Conservation (phyloP, 1,284 basidiomycete species). For the Xanthoconium separans region DNA sequence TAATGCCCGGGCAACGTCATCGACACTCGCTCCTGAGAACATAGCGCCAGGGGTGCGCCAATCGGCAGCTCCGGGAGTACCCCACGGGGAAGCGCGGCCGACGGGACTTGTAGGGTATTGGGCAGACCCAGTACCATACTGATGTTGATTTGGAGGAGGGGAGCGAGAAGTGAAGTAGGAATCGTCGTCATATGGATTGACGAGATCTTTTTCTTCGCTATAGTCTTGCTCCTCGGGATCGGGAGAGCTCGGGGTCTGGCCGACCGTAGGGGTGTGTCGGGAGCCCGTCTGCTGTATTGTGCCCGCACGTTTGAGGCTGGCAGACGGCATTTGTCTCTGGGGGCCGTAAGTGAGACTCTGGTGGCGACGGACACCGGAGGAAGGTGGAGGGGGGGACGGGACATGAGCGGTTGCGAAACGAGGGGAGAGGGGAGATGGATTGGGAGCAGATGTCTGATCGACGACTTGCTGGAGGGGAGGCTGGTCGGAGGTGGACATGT, state of each 20-base stretch:
- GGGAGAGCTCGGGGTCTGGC: constrained; percentile 45
- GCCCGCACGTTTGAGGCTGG: constrained; percentile 67
- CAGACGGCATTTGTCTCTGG: constrained; percentile 43
- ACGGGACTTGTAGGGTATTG: constrained; percentile 61
- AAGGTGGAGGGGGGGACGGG: constrained; percentile 69
- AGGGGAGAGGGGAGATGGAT: constrained; percentile 60
- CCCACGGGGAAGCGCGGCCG: constrained; percentile 68
- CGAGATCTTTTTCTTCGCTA: constrained; percentile 50
- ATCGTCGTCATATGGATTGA: constrained; percentile 55
- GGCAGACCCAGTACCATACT: constrained; percentile 27
- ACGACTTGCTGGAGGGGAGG: constrained; percentile 49
- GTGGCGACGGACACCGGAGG: constrained; percentile 69
- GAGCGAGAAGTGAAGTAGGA: constrained; percentile 43
- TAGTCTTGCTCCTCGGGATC: constrained; percentile 57
- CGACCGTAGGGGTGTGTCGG: constrained; percentile 32
- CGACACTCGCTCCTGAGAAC: constrained; percentile 44
- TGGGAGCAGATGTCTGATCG: constrained; percentile 42
- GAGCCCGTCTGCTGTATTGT: constrained; percentile 58
- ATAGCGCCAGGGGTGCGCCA: constrained; percentile 54
- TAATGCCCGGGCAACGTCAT: constrained; percentile 73
- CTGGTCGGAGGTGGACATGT: constrained; percentile 36
- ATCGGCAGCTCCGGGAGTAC: constrained; percentile 47
- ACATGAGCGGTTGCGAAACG: constrained; percentile 52
- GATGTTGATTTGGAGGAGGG: constrained; percentile 31
- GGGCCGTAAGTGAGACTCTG: constrained; percentile 73